A percentile compares a stretch with the other conserved stretches of the same genome.
phyloP scores from a whole-genome alignment of 805 yeast species.

The Isabelozyma pseudorhagii region DNA sequence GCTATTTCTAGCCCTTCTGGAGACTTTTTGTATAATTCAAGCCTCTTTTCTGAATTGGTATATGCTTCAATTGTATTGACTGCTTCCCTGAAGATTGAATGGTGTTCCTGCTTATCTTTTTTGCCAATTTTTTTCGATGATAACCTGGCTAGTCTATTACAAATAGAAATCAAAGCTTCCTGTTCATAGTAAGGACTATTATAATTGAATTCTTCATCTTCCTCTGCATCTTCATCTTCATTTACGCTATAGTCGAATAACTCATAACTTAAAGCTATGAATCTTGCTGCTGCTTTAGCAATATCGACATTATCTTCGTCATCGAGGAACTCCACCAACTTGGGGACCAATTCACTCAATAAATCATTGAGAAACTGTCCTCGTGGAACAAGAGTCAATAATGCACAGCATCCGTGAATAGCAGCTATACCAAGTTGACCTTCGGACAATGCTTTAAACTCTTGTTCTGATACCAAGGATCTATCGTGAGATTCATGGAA shows the following conservation, averaged over 20 bases:
- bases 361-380: conserved; percentile 42
- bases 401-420: conserved; percentile 44
- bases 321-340: conserved; percentile 41
- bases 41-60: conserved; percentile 30
- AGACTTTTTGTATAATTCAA: conserved; percentile 32
- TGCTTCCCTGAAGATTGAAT: conserved; percentile 60
- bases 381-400: conserved; percentile 42
- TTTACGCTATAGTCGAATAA: conserved; percentile 42
- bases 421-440: conserved; percentile 39
- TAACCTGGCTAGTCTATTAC: conserved; percentile 44
- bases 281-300: conserved; percentile 52
- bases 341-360: conserved; percentile 35
- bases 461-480: conserved; percentile 31
- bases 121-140: conserved; percentile 59
- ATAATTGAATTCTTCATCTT: conserved; percentile 41
- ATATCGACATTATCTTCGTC: conserved; percentile 42
- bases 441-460: conserved; percentile 26
- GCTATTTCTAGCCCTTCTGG: conserved; percentile 33
- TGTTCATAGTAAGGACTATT: conserved; percentile 54
- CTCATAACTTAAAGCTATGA: conserved; percentile 57
- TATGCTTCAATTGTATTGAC: conserved; percentile 44
- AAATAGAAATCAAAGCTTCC: conserved; percentile 40
- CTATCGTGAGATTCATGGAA: conserved; percentile 32
- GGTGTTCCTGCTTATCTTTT: conserved; percentile 57
- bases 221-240: conserved; percentile 32